Evolutionary conservation across 148 eudicot genomes (phyloP).

Genomic region (Beta vulgaris): DNA sequence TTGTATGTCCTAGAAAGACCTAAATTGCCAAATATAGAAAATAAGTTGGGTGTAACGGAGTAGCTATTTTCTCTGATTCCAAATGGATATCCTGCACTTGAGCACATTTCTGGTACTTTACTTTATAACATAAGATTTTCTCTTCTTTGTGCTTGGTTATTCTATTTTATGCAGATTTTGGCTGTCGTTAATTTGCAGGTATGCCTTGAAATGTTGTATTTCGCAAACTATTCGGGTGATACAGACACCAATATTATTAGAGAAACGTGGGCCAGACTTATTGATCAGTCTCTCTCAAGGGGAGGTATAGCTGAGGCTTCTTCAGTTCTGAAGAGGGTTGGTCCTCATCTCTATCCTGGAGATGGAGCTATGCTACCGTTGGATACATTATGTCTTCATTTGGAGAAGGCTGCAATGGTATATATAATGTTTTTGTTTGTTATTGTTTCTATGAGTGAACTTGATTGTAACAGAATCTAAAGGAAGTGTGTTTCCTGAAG

Average conservation of each 20-base stretch:
- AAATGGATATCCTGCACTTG: neutral
- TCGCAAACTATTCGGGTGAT: slow-evolving; percentile 93
- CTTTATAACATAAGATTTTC: neutral
- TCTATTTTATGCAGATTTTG: neutral
- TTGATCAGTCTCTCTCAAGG: slow-evolving; percentile 80
- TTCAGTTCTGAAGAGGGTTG: slow-evolving; percentile 85
- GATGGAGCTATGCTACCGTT: slow-evolving; percentile 82
- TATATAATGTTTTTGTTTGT: slow-evolving; percentile 4
- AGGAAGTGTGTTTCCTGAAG: neutral
- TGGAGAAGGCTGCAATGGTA: slow-evolving; percentile 98
- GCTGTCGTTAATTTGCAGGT: slow-evolving; percentile 41
- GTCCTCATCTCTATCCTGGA: slow-evolving; percentile 87
- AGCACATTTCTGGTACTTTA: neutral
- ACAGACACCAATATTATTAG: slow-evolving; percentile 82
- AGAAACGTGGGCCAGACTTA: slow-evolving; percentile 95
- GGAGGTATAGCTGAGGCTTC: slow-evolving; percentile 97
- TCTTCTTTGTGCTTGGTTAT: neutral
- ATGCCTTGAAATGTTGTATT: slow-evolving; percentile 91
- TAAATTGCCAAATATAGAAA: too few relatives aligned
- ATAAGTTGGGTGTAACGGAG: neutral
- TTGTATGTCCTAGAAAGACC: too few relatives aligned
- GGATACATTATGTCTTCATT: slow-evolving; percentile 89
- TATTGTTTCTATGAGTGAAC: neutral
- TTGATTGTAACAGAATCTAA: neutral
- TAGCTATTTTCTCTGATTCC: neutral